phyloP scores from a whole-genome alignment of 2,329 filamentous ascomycete species.

The Chaetomiaceae sp. region DNA sequence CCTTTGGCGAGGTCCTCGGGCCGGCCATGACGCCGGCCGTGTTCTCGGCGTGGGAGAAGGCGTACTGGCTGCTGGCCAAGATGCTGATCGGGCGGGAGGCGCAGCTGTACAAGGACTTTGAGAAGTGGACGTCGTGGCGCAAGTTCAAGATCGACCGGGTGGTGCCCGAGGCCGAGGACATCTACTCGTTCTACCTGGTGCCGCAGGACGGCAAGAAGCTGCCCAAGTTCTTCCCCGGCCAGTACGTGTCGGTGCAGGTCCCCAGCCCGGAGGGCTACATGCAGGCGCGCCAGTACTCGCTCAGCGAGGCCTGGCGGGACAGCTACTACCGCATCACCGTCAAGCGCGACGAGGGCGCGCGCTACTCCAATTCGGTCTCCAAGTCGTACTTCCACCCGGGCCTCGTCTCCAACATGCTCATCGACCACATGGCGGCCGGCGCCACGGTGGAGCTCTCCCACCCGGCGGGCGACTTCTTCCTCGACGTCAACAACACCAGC shows the following conservation, averaged over 20 bases:
- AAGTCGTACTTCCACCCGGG: constrained; percentile 52
- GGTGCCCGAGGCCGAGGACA: constrained; percentile 61
- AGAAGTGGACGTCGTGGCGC: constrained; percentile 63
- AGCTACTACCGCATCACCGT: constrained; percentile 67
- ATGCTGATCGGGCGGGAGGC: constrained; percentile 66
- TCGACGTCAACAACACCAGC: constrained; percentile 41
- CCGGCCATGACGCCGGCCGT: constrained; percentile 61
- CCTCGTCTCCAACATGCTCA: constrained; percentile 65
- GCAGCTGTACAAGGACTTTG: constrained; percentile 56
- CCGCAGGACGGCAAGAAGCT: constrained; percentile 59
- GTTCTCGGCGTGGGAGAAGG: constrained; percentile 63
- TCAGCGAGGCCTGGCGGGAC: constrained; percentile 59
- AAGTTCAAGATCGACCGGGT: constrained; percentile 63
- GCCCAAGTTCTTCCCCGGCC: constrained; percentile 62
- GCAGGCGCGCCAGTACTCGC: constrained; percentile 68
- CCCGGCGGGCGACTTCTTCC: constrained; percentile 59
- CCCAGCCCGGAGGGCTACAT: constrained; percentile 53
- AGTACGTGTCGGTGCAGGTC: constrained; percentile 64
- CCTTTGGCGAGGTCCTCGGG: constrained; percentile 64
- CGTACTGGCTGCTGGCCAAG: constrained; percentile 69
- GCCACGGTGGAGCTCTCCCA: constrained; percentile 63
- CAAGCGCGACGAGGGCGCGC: constrained; percentile 59
- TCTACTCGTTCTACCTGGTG: constrained; percentile 66
- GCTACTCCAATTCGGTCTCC: constrained; percentile 39
- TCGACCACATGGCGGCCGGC: constrained; percentile 57